Percentiles rank a stretch among this genome's conserved stretches.
Evolutionary conservation across 2,329 filamentous ascomycete genomes (phyloP).

Genomic region (Aspergillus fischeri): DNA sequence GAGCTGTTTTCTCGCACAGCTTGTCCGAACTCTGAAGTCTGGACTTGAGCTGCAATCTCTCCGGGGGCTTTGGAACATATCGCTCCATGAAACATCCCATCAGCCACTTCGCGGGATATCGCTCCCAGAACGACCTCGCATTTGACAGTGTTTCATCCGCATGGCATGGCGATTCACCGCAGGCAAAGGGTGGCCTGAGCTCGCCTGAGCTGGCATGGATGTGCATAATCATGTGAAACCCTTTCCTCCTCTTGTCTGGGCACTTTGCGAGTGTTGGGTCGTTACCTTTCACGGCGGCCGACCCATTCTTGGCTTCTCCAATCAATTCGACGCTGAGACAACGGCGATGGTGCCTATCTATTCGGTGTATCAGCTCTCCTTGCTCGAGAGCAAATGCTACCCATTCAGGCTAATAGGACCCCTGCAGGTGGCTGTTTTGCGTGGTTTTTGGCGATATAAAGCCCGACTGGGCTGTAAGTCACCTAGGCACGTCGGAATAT

Average conservation of each 20-base stretch:
- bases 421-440: neutral
- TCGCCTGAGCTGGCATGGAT: neutral
- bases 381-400: neutral
- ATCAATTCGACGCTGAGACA: neutral
- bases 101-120: neutral
- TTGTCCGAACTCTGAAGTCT: neutral
- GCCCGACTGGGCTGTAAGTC: no score
- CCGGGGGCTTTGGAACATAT: neutral
- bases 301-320: neutral
- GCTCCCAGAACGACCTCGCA: neutral
- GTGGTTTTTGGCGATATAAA: neutral
- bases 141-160: neutral
- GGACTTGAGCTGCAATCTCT: neutral
- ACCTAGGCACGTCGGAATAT: neutral
- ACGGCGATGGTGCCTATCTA: neutral
- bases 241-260: neutral
- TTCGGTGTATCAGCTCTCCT: neutral
- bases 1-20: neutral
- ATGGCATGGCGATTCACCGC: neutral
- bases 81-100: neutral
- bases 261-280: neutral
- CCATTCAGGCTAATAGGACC: neutral
- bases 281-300: neutral
- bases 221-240: neutral
- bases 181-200: neutral